Evolutionary conservation across 139 green algal genomes (phyloP), one percentile per base, ranked within the genome.

Genomic region (Volvox africanus): DNA sequence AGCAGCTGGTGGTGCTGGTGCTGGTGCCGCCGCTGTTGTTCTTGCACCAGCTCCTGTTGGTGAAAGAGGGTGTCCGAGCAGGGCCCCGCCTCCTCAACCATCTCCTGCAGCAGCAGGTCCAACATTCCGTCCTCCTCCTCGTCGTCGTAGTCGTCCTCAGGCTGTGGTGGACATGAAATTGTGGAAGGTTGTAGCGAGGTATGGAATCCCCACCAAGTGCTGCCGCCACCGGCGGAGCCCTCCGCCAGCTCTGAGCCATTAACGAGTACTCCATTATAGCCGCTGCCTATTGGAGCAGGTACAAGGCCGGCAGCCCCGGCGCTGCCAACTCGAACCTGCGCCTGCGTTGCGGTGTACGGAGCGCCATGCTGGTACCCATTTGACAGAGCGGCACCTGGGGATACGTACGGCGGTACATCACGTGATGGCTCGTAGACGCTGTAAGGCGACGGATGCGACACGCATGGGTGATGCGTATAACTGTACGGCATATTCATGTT

Each of bases 41-140:
- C 44, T 9, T 55, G 44, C 9, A 55, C 5, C 9, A 55, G 44
- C 44, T 55, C 44, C 9, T 55, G 44, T 55, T 55, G 44, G 44
- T 55, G 5, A 9, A 9, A 55, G 44, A 55, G 44, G 44, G 44
- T 5, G 44, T 55, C 44, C 9, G 44, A 55, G 9, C 44, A 55
- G 44, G 44, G 44, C 17, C 6, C 67, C 82, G 62, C 33, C 30
- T 88, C 82, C 13, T 79, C 62, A 3, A 44, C 33, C 17, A 88
- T 62, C 12, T 78, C 62, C 18, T n/a, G 61, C 16, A 87, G 61
- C 30, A 87, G 61, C 1, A 26, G 19, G 16, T 61, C 61, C 50
- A 87, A 61, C 61, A 76, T 30, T 1, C 11, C n/a, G 30, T 87
- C 61, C 35, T 87, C 81, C 2, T 87, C 61, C 55, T 87, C 81